Percentiles rank a stretch among this genome's conserved stretches.
phyloP scores from a whole-genome alignment of 129 eudicot species.

The Flaveria brownii region DNA sequence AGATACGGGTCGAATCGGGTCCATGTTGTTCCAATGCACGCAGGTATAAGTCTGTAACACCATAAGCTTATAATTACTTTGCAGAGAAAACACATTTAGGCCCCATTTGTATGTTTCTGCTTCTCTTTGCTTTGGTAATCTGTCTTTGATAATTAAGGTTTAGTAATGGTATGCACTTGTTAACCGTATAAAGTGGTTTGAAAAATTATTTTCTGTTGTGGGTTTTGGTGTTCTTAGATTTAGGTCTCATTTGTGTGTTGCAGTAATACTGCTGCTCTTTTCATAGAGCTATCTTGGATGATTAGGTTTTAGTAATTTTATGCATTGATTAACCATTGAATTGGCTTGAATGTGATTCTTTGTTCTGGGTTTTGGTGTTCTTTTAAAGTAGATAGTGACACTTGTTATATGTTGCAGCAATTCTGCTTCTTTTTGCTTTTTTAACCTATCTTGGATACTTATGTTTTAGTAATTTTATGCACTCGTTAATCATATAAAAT shows the following conservation, averaged over 20 bases:
- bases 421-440: not conserved
- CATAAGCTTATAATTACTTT: constrained; percentile 2
- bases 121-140: not conserved
- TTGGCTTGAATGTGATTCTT: not conserved
- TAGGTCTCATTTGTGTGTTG: not conserved
- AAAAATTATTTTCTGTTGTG: not conserved
- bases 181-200: not conserved
- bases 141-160: not conserved
- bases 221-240: constrained; percentile 42
- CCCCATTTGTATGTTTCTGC: not conserved
- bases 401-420: constrained; percentile 4
- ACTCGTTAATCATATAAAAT: not conserved
- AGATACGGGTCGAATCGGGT: constrained; percentile 49
- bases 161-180: constrained; percentile 2
- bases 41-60: constrained; percentile 48
- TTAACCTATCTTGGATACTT: not conserved
- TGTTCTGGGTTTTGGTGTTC: not conserved
- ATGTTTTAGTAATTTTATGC: not conserved
- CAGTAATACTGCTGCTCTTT: not conserved
- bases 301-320: not conserved
- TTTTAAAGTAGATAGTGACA: not conserved
- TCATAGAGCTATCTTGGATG: not conserved
- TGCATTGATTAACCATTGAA: not conserved
- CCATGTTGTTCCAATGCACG: constrained; percentile 83
- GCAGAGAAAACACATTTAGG: not conserved